Evolutionary conservation across 176 grass and related monocot genomes (phyloP).

Genomic region (Hsuehochloa calcarea): DNA sequence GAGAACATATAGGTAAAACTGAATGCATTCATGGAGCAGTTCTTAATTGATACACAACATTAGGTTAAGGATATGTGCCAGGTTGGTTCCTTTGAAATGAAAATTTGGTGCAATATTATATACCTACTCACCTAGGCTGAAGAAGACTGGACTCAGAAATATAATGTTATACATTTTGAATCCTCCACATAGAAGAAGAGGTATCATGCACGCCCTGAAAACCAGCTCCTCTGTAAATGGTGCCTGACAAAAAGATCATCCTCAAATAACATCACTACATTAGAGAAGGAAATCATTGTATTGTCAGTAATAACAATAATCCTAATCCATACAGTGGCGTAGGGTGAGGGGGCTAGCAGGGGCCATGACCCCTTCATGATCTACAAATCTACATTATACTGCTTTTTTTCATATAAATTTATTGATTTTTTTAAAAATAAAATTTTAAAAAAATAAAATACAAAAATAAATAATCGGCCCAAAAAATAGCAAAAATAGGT

Average conservation of each 20-base stretch:
- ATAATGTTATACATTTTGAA: constrained; percentile 71
- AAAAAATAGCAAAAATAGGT: too few species aligned
- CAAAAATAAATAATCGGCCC: too few species aligned
- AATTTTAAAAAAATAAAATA: too few species aligned
- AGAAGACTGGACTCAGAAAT: constrained; percentile 90
- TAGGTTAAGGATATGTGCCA: not conserved
- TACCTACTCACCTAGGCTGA: constrained; percentile 85
- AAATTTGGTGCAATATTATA: not conserved
- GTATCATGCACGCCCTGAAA: constrained; percentile 96
- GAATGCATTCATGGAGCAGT: not conserved
- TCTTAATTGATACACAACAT: constrained; percentile 1
- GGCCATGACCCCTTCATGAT: not conserved
- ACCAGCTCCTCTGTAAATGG: constrained; percentile 89
- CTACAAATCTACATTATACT: not conserved
- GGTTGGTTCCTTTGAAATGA: not conserved
- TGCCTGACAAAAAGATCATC: constrained; percentile 60
- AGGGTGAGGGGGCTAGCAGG: not conserved
- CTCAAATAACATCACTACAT: constrained; percentile 30
- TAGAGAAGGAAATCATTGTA: constrained; percentile 4
- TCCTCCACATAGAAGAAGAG: constrained; percentile 90
- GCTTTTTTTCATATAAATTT: not conserved
- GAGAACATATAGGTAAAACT: not conserved
- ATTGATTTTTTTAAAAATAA: too few species aligned
- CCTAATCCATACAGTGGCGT: not conserved
- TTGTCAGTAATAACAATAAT: not conserved